phyloP scores from a whole-genome alignment of 2,329 filamentous ascomycete genomes.

The Huntiella bhutanensis region DNA sequence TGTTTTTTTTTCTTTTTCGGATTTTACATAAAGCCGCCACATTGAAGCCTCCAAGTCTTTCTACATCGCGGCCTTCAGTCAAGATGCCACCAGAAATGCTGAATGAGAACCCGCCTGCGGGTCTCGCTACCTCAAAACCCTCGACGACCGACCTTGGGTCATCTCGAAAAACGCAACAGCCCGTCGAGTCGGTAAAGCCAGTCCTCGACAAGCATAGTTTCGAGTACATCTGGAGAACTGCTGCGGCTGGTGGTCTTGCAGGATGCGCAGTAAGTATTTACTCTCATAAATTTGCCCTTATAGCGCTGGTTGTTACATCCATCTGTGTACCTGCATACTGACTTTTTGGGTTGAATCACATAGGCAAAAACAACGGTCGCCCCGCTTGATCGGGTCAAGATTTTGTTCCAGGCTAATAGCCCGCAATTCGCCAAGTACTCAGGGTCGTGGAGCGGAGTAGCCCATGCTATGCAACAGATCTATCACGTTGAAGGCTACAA shows the following conservation, averaged over 20 bases:
- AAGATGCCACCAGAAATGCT: constrained; percentile 7
- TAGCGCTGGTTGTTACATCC: background rate
- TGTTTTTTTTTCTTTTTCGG: background rate
- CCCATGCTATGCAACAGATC: constrained; percentile 69
- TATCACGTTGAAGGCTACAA: constrained; percentile 51
- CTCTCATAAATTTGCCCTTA: background rate
- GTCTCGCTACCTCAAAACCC: constrained; percentile 2
- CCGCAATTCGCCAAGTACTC: constrained; percentile 88
- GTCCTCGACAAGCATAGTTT: constrained; percentile 42
- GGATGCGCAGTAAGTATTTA: constrained; percentile 59
- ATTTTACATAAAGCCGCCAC: background rate
- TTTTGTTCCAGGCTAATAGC: constrained; percentile 90
- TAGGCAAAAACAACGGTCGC: constrained; percentile 92
- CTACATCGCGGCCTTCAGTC: background rate
- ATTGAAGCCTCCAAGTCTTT: background rate
- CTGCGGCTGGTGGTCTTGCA: constrained; percentile 72
- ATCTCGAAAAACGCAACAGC: constrained; percentile 19
- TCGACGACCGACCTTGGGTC: no score
- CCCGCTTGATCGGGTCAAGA: constrained; percentile 93
- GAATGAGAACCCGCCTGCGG: constrained; percentile 5
- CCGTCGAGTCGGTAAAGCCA: constrained; percentile 24
- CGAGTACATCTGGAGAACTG: constrained; percentile 70
- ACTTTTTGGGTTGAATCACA: background rate
- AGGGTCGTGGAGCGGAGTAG: constrained; percentile 69
- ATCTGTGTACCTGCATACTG: constrained; percentile 11